A percentile compares a stretch with the other conserved stretches of the same genome.
Evolutionary conservation across 371 early-diverging fungal genomes (phyloP).

Genomic region (Mucor indicus): DNA sequence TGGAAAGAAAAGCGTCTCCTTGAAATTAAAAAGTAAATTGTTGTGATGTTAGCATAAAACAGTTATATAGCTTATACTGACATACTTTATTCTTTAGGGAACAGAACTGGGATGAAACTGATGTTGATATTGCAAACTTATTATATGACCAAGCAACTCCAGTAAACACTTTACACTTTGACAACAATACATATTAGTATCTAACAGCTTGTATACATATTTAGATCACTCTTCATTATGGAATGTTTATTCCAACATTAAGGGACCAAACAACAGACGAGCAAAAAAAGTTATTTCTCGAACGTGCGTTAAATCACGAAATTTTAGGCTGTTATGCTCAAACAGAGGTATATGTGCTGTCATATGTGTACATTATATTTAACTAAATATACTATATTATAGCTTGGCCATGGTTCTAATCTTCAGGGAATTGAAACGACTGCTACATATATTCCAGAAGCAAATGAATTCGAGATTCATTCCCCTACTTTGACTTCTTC

Average conservation of each 20-base stretch:
- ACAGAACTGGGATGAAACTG: conserved; percentile 45
- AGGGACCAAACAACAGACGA: conserved; percentile 73
- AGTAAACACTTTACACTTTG: conserved; percentile 19
- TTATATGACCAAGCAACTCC: conserved; percentile 47
- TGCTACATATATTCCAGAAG: conserved; percentile 79
- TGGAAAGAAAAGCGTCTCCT: conserved; percentile 54
- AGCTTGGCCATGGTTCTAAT: conserved; percentile 77
- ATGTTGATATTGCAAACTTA: conserved; percentile 38
- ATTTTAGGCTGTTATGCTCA: conserved; percentile 87
- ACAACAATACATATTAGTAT: neutral
- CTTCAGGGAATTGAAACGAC: conserved; percentile 86
- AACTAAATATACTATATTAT: neutral
- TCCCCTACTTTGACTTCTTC: conserved; percentile 74
- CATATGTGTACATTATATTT: conserved; percentile 7
- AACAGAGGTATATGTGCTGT: conserved; percentile 67
- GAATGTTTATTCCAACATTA: conserved; percentile 81
- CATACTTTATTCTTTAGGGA: conserved; percentile 26
- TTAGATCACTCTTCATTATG: conserved; percentile 50
- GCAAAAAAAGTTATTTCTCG: conserved; percentile 73
- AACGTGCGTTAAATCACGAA: conserved; percentile 66
- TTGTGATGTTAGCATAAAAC: neutral
- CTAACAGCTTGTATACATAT: neutral
- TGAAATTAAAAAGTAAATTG: conserved; percentile 41
- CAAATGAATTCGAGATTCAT: conserved; percentile 84
- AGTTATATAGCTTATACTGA: neutral